phyloP scores from a whole-genome alignment of 805 yeast species.

The Saturnispora halmiae region DNA sequence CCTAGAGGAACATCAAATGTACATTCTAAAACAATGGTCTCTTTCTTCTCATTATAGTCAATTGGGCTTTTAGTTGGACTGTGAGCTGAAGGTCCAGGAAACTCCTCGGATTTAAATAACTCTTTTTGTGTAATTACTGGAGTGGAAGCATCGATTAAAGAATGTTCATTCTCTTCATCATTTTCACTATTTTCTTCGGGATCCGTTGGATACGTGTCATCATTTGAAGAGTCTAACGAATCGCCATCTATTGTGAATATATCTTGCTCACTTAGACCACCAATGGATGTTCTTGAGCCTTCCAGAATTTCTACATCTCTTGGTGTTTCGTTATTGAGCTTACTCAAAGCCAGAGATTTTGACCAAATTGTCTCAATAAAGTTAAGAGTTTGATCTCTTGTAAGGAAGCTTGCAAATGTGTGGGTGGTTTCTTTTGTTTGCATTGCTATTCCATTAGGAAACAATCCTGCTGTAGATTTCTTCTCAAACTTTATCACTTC shows the following conservation, averaged over 20 bases:
- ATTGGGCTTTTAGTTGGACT: constrained; percentile 43
- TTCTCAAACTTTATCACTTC: constrained; percentile 72
- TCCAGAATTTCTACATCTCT: constrained; percentile 21
- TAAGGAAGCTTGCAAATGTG: constrained; percentile 78
- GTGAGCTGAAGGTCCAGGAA: constrained; percentile 55
- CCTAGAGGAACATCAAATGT: constrained; percentile 68
- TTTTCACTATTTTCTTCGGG: constrained; percentile 19
- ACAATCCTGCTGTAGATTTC: constrained; percentile 76
- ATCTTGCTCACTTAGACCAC: constrained; percentile 22
- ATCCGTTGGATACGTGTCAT: not conserved
- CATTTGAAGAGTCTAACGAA: constrained; percentile 13
- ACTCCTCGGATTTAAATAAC: not conserved
- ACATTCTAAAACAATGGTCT: constrained; percentile 42
- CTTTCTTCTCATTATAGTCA: constrained; percentile 39
- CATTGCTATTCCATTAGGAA: constrained; percentile 79
- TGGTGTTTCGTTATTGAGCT: constrained; percentile 19
- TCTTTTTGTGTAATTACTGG: not conserved
- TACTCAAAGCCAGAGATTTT: constrained; percentile 29
- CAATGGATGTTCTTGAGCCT: constrained; percentile 12
- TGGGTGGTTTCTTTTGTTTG: constrained; percentile 58
- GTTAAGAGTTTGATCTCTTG: constrained; percentile 69
- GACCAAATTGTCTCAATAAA: constrained; percentile 67
- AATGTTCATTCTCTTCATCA: constrained; percentile 16
- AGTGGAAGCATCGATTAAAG: not conserved
- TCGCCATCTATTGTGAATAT: constrained; percentile 28